phyloP scores from a whole-genome alignment of 2,329 filamentous ascomycete genomes.

The Metarhizium album region DNA sequence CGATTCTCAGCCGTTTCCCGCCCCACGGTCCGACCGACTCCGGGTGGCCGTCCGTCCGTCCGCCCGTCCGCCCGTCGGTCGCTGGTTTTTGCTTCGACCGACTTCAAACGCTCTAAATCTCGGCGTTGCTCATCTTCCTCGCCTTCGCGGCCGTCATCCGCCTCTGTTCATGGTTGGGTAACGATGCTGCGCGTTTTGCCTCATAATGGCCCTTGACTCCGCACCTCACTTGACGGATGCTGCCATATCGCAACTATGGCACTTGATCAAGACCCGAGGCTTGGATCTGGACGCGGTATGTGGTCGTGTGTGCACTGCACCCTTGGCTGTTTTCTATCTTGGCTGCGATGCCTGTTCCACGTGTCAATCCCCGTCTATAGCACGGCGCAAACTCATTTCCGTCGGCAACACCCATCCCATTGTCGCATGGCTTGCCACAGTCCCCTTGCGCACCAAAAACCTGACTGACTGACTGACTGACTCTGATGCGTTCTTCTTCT shows the following conservation, averaged over 20 bases:
- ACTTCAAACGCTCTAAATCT: not conserved
- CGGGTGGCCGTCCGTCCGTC: too few relatives aligned
- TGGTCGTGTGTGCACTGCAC: not conserved
- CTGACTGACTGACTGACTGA: too few relatives aligned
- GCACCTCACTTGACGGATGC: not conserved
- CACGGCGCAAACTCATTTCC: not conserved
- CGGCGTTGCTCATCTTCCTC: not conserved
- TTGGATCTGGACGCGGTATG: constrained; percentile 5
- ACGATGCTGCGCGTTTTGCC: constrained; percentile 3
- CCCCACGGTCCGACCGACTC: not conserved
- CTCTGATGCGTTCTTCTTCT: not conserved
- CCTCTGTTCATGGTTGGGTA: not conserved
- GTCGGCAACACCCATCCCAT: not conserved
- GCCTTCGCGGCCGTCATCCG: not conserved
- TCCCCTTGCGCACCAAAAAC: not conserved
- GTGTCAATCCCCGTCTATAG: not conserved
- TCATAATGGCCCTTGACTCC: constrained; percentile 4
- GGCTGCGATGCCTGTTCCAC: not conserved
- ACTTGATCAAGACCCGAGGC: constrained; percentile 2
- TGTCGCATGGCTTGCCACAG: not conserved
- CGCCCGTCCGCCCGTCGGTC: too few relatives aligned
- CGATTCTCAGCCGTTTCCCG: not conserved
- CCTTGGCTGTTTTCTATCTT: too few relatives aligned
- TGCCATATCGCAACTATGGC: not conserved
- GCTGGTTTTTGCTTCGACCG: not conserved